Percentiles rank a stretch among this genome's conserved stretches.
Evolutionary conservation across 208 protist species (phyloP).

Genomic region (Leishmania braziliensis): DNA sequence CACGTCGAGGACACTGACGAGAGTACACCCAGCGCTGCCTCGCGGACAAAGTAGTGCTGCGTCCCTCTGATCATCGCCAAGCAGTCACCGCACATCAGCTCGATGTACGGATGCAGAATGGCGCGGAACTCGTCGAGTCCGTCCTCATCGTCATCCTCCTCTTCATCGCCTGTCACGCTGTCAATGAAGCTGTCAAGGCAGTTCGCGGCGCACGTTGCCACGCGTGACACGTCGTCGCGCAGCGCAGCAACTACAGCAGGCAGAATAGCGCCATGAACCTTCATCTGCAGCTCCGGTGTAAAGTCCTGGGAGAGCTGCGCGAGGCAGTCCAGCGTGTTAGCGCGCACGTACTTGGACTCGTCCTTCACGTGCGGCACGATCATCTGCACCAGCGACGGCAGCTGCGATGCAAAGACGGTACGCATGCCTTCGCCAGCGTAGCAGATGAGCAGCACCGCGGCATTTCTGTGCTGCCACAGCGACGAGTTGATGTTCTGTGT

Average conservation of each 20-base stretch:
- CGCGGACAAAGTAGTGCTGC: conserved; percentile 60
- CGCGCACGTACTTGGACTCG: conserved; percentile 81
- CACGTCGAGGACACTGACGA: conserved; percentile 73
- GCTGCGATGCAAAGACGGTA: conserved; percentile 59
- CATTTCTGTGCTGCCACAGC: conserved; percentile 79
- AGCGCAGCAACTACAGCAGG: conserved; percentile 57
- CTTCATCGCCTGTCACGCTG: conserved; percentile 47
- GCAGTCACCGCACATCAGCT: conserved; percentile 60
- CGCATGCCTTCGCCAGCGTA: conserved; percentile 76
- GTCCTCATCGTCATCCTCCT: conserved; percentile 51
- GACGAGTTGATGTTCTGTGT: conserved; percentile 62
- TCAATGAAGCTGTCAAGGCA: conserved; percentile 84
- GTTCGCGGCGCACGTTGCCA: conserved; percentile 67
- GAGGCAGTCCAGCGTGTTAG: conserved; percentile 69
- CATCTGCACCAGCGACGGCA: conserved; percentile 51
- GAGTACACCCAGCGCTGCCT: conserved; percentile 68
- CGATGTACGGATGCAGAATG: conserved; percentile 66
- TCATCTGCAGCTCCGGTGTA: conserved; percentile 54
- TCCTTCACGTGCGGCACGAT: conserved; percentile 60
- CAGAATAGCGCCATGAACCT: conserved; percentile 52
- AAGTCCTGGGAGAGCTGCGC: conserved; percentile 80
- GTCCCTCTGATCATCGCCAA: conserved; percentile 56
- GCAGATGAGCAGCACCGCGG: conserved; percentile 74
- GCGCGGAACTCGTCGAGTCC: conserved; percentile 37
- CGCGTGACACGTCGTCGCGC: conserved; percentile 65